These are phyloP conservation scores for Candida endomychidarum DNA, from an alignment of 805 yeast species.

Conservation along the genomic window DNA sequence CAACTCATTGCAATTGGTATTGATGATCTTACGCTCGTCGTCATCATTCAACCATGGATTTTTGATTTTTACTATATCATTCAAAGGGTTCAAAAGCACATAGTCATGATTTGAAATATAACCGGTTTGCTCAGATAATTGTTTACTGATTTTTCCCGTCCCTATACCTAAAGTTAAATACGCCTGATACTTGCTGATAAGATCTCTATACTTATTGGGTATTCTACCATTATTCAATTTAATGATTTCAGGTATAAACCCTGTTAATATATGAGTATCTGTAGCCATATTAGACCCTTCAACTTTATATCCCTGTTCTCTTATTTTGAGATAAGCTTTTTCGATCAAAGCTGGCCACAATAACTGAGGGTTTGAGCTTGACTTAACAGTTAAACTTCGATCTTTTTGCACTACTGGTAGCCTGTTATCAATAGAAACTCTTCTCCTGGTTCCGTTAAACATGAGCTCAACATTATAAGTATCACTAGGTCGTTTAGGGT, in stretches of 20 bases:
- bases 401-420: conserved; percentile 36
- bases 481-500: conserved; percentile 23
- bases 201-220: conserved; percentile 16
- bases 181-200: conserved; percentile 1
- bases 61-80: conserved; percentile 18
- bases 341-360: conserved; percentile 76
- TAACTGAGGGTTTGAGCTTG: conserved; percentile 30
- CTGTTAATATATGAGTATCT: conserved; percentile 64
- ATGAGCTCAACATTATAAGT: conserved; percentile 41
- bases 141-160: conserved; percentile 48
- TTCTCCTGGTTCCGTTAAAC: conserved; percentile 55
- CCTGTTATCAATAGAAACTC: conserved; percentile 46
- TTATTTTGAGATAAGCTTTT: conserved; percentile 65
- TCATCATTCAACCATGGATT: conserved; percentile 38
- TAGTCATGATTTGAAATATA: conserved; percentile 71
- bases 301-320: conserved; percentile 59
- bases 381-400: conserved; percentile 33
- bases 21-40: conserved; percentile 19
- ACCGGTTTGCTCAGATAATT: conserved; percentile 31
- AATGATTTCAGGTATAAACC: conserved; percentile 69
- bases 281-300: conserved; percentile 74
- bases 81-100: conserved; percentile 38
- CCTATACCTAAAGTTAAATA: conserved; percentile 59
- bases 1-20: conserved; percentile 19
- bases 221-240: conserved; percentile 37